These are phyloP conservation scores for Raphanus sativus DNA, from an alignment of 345 rosid species.

Conservation along the genomic window DNA sequence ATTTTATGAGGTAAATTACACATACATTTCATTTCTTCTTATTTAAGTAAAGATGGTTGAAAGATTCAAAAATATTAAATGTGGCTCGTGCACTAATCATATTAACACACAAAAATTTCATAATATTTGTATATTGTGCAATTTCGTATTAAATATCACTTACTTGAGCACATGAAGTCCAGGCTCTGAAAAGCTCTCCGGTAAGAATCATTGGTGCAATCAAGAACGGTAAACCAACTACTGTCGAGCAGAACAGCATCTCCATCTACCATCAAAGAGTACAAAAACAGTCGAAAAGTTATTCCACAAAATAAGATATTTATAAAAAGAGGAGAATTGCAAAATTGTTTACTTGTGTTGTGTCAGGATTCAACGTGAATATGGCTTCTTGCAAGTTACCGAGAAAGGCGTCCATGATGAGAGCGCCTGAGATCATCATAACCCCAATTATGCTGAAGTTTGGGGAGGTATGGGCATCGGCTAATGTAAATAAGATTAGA, in stretches of 20 bases:
- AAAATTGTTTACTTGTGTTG: slow-evolving; percentile 62
- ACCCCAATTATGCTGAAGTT: slow-evolving; percentile 73
- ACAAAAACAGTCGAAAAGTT: neutral
- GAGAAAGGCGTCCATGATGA: slow-evolving; percentile 79
- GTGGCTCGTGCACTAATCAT: neutral
- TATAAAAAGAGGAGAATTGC: neutral
- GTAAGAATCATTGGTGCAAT: slow-evolving; percentile 78
- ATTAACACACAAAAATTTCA: neutral
- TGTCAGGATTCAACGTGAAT: slow-evolving; percentile 76
- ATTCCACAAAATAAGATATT: neutral
- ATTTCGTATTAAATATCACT: neutral
- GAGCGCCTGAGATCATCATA: slow-evolving; percentile 73
- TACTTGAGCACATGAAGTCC: slow-evolving; percentile 80
- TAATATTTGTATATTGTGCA: neutral
- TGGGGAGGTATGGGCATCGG: slow-evolving; percentile 83
- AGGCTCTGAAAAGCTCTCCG: slow-evolving; percentile 80
- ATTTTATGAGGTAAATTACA: neutral
- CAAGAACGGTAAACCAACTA: slow-evolving; percentile 78
- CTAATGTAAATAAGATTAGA: slow-evolving; percentile 73
- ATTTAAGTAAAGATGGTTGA: neutral
- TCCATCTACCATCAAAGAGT: slow-evolving; percentile 54
- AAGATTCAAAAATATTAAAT: neutral
- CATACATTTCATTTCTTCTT: neutral
- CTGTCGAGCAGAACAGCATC: slow-evolving; percentile 81
- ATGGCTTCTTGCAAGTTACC: slow-evolving; percentile 95